Evolutionary conservation across 371 early-diverging fungal species (phyloP), one percentile per base, ranked within the genome.

Genomic region (Syncephalastrum racemosum): DNA sequence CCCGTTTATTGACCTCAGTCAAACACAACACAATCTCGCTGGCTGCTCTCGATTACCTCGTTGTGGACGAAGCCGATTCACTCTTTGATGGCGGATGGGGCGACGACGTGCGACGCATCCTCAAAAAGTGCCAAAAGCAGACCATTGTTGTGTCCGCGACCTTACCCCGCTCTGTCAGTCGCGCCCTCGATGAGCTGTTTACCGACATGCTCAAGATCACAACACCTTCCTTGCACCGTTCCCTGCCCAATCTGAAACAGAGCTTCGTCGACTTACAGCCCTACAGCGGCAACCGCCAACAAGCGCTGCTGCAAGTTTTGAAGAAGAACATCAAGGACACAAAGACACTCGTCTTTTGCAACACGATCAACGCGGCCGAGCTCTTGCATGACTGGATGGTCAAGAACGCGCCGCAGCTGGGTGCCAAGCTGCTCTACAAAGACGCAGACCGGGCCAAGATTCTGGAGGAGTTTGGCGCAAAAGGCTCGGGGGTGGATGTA

Each of bases 1-100:
- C 83, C 2, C 78, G 81, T 8, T 59, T 92, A 22, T 41, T 71
- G 2, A 58, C 70, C 2, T 75, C 76, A 43, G 49, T 69, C 18
- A 66, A 77, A 4, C 74, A 83, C 16, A 60, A 69, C 10, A 62
- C 67, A 5, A 16, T 95, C 1, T 77, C 83, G 3, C 68, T 93
- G 0, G 62, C 78, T 1, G 81, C 85, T 14, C 64, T 86, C 8
- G 67, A 71, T 3, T 81, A 84, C 49, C 55, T 97, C 22, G 87
- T 93, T 4, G 82, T 96, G 16, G 97, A 97, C 65, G 97, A 97
- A 76, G 95, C 95, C 0, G 97, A 97, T 71, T 90, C 96, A 0
- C 70, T 97, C 72, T 89, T 95, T 73, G 93, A 92, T 71, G 79
- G 81, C 20, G 88, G 89, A 22, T 94, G 93, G 73, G 85, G 80